phyloP scores from a whole-genome alignment of 495 filamentous ascomycete genomes.

The Neurospora sp. region DNA sequence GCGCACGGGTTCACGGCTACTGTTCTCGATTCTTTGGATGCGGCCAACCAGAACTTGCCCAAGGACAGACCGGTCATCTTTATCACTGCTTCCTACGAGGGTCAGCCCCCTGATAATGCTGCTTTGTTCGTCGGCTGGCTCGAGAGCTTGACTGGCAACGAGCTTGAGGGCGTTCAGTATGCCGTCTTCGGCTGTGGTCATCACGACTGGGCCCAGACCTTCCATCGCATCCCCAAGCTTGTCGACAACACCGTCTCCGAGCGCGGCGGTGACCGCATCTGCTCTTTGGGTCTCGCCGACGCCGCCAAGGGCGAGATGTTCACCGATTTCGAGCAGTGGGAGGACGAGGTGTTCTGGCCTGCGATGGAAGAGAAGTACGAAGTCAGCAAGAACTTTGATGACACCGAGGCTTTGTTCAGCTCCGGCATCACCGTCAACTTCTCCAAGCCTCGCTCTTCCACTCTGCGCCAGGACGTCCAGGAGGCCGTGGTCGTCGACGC shows the following conservation, averaged over 20 bases:
- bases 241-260: conserved; percentile 43
- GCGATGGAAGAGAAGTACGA: conserved; percentile 43
- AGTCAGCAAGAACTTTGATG: conserved; percentile 10
- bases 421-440: conserved; percentile 44
- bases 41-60: conserved; percentile 50
- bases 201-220: conserved; percentile 59
- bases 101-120: conserved; percentile 66
- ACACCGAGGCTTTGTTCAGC: conserved; percentile 3
- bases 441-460: conserved; percentile 47
- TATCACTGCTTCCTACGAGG: conserved; percentile 64
- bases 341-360: conserved; percentile 55
- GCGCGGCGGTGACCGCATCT: conserved; percentile 40
- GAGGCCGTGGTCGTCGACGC: conserved; percentile 50
- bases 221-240: conserved; percentile 59
- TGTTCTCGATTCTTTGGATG: conserved; percentile 47
- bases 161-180: conserved; percentile 46
- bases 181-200: conserved; percentile 55
- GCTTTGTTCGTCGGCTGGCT: conserved; percentile 60
- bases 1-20: conserved; percentile 48
- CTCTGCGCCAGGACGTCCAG: conserved; percentile 54
- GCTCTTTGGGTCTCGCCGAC: conserved; percentile 48
- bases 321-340: conserved; percentile 62
- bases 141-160: conserved; percentile 37
- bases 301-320: conserved; percentile 56
- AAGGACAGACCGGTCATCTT: conserved; percentile 53